Conservation (phyloP, 164 flowering plant species). For the Cinnamomum chago region DNA sequence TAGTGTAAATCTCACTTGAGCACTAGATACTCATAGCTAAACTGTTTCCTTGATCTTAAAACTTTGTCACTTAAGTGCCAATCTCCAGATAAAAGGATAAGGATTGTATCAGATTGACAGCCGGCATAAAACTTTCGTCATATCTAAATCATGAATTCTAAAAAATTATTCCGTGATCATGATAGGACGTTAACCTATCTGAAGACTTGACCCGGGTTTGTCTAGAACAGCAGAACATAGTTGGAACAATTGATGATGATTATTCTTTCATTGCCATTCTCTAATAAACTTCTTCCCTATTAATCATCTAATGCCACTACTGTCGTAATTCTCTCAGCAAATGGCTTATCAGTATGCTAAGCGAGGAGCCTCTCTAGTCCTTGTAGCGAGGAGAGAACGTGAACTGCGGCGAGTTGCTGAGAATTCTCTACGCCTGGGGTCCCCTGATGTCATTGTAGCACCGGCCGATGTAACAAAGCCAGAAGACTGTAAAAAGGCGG, state of each 20-base stretch:
- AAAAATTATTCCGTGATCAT: too few relatives aligned
- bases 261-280: neutral
- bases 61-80: neutral
- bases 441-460: slow-evolving; percentile 42
- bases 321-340: slow-evolving; percentile 21
- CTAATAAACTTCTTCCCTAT: neutral
- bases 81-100: neutral
- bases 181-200: too few relatives aligned
- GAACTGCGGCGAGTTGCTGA: slow-evolving; percentile 39
- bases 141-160: too few relatives aligned
- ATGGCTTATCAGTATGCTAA: slow-evolving; percentile 64
- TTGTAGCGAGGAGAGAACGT: slow-evolving; percentile 52
- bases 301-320: neutral
- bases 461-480: slow-evolving; percentile 48
- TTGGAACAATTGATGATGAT: neutral
- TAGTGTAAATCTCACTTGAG: neutral
- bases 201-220: neutral
- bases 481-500: slow-evolving; percentile 38
- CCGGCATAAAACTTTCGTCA: too few relatives aligned
- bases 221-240: neutral
- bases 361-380: slow-evolving; percentile 46
- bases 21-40: neutral
- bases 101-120: too few relatives aligned
- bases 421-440: slow-evolving; percentile 36
- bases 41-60: neutral